These are phyloP conservation scores for Coniochaeta sp. DNA, from an alignment of 2,329 filamentous ascomycete genomes.

Conservation along the genomic window DNA sequence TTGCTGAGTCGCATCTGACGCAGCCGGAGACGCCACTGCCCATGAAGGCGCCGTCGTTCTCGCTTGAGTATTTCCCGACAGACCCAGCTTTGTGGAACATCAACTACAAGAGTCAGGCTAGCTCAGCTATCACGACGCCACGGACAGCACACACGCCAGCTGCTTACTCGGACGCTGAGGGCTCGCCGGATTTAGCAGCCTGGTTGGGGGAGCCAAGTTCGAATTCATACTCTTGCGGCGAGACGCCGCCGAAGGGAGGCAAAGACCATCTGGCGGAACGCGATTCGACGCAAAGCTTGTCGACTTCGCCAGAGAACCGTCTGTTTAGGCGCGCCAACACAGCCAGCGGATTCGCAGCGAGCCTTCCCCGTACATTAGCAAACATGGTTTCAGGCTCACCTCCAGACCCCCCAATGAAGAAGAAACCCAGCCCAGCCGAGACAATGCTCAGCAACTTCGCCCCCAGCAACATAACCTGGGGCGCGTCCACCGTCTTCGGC, in stretches of 20 bases:
- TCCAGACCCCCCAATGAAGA: slow-evolving; percentile 28
- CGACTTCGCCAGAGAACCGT: slow-evolving; percentile 52
- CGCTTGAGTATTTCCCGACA: slow-evolving; percentile 59
- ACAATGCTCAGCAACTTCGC: slow-evolving; percentile 49
- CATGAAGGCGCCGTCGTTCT: slow-evolving; percentile 60
- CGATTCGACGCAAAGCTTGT: slow-evolving; percentile 45
- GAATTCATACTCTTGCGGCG: slow-evolving; percentile 54
- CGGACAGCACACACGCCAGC: slow-evolving; percentile 49
- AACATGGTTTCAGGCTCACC: slow-evolving; percentile 33
- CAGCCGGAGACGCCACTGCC: slow-evolving; percentile 56
- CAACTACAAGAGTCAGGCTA: slow-evolving; percentile 43
- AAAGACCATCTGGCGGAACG: slow-evolving; percentile 35
- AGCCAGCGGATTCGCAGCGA: slow-evolving; percentile 47
- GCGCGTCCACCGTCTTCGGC: slow-evolving; percentile 34
- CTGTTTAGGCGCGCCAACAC: slow-evolving; percentile 47
- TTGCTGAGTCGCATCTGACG: slow-evolving; percentile 48
- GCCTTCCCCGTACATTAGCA: slow-evolving; percentile 40
- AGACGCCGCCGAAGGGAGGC: slow-evolving; percentile 49
- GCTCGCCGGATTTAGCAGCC: slow-evolving; percentile 42
- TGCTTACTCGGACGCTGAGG: slow-evolving; percentile 46
- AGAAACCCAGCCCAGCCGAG: slow-evolving; percentile 56
- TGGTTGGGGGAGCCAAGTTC: slow-evolving; percentile 48
- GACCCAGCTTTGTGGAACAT: slow-evolving; percentile 47
- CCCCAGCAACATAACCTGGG: slow-evolving; percentile 46
- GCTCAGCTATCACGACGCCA: slow-evolving; percentile 50